Evolutionary conservation across 495 filamentous ascomycete species (phyloP), one percentile per base, ranked within the genome.

Genomic region (Hamigera avellanea): DNA sequence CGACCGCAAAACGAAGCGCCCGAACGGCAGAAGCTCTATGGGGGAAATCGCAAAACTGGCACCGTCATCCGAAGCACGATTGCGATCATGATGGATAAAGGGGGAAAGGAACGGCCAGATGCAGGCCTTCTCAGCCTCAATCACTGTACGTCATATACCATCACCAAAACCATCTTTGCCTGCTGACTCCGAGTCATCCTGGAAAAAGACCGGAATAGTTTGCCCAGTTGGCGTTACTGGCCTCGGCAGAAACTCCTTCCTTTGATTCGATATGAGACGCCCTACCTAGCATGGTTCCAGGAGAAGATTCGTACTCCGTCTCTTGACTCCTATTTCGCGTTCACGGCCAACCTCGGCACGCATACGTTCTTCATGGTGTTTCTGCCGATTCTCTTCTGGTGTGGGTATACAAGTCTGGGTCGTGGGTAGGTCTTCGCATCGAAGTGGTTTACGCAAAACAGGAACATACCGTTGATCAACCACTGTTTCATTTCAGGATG

Each of bases 341-440:
- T 91, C 44, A 94, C 89, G 1, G 91, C 91, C 44, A 98, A 95
- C 59, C 79, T 96, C 27, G 91, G 91, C 19, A 98, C 91, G 3
- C 91, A 98, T 62, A 98, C 91, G 1, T 95, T 95, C 66, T 98
- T 95, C 66, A 98, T 95, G 88, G 70, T 93, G 35, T 75, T 82
- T 33, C 59, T 98, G 41, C 91, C 91, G 2, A 81, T 95, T 35
- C 69, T 95, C 37, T 95, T 95, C 63, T 98, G 91, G 91, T 89
- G 84, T 51, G 89, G 91, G 18, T 81, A 83, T 51, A 75, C 76
- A 19, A 75, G 64, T 37, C 70, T 93, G 32, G 91, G 83, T 18
- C 75, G 87, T 59, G 91, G 77, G 83, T 93, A 78, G 26, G 74
- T 67, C 19, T 35, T 37, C 15, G 18, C 14, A 26, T 8, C 16